Evolutionary conservation across 2,329 filamentous ascomycete genomes (phyloP).

Genomic region (Aspergillus sp.): DNA sequence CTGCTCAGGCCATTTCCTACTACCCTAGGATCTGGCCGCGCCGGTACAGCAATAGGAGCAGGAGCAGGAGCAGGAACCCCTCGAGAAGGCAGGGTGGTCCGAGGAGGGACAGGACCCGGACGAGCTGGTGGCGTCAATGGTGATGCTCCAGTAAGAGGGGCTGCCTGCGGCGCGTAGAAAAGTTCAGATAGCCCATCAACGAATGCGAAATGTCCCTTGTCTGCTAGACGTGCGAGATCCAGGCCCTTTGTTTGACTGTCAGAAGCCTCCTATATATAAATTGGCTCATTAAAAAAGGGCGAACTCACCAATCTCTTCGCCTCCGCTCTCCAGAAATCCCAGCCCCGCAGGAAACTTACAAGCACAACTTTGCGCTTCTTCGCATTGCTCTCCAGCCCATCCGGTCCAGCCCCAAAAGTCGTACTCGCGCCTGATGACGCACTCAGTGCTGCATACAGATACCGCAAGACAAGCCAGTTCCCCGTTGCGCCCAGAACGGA

Average conservation of each 20-base stretch:
- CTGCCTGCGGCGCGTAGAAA: constrained; percentile 31
- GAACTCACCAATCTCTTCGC: constrained; percentile 55
- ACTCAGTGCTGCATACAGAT: constrained; percentile 41
- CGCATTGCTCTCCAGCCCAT: constrained; percentile 18
- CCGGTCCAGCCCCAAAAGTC: constrained; percentile 11
- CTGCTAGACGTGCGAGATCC: constrained; percentile 56
- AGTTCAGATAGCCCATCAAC: constrained; percentile 64
- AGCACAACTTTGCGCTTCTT: constrained; percentile 54
- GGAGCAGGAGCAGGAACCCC: constrained; percentile 15
- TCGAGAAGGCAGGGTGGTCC: constrained; percentile 21
- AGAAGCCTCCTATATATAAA: background rate
- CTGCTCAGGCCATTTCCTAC: constrained; percentile 6
- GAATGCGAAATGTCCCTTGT: constrained; percentile 57
- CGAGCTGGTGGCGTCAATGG: constrained; percentile 6
- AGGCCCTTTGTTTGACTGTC: constrained; percentile 49
- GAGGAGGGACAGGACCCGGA: constrained; percentile 7
- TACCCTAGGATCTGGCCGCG: constrained; percentile 5
- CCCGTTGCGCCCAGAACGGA: constrained; percentile 41
- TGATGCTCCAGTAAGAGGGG: constrained; percentile 8
- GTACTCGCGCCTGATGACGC: constrained; percentile 9
- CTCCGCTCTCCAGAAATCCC: constrained; percentile 68
- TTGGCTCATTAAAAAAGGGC: no score
- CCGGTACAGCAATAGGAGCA: constrained; percentile 14
- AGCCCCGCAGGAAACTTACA: constrained; percentile 74
- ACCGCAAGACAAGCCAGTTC: constrained; percentile 51